phyloP scores from a whole-genome alignment of 805 yeast species.

The Clavispora santaluciae region DNA sequence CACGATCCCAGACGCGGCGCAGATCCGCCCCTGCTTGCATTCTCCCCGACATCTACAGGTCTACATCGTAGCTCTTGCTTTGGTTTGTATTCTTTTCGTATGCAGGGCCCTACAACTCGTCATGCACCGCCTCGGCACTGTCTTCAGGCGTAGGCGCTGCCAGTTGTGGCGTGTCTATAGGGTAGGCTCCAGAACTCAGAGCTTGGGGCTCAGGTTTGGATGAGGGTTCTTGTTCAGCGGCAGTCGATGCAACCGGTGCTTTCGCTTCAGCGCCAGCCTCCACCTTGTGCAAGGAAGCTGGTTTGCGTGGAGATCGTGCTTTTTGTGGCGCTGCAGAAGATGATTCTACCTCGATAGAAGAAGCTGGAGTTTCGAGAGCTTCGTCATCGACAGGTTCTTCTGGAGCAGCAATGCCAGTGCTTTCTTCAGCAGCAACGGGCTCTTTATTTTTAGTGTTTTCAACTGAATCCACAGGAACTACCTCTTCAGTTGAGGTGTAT shows the following conservation, averaged over 20 bases:
- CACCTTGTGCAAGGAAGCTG: neutral
- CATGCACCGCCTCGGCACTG: conserved; percentile 2
- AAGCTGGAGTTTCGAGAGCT: neutral
- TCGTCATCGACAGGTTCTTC: neutral
- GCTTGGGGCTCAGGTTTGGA: neutral
- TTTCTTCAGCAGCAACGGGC: no score
- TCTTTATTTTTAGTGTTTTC: no score
- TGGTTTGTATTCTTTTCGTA: neutral
- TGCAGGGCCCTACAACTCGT: conserved; percentile 3
- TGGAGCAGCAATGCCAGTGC: no score
- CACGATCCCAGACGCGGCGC: no score
- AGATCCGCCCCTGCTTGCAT: no score
- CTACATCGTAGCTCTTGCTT: no score
- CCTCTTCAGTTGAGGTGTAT: no score
- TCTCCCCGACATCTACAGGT: no score
- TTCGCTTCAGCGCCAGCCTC: neutral
- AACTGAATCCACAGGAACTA: no score
- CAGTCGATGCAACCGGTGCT: neutral
- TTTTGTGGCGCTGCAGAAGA: neutral
- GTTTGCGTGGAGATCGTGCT: neutral
- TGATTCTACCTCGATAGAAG: neutral
- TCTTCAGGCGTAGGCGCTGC: neutral
- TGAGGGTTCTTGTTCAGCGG: neutral
- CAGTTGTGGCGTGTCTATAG: neutral
- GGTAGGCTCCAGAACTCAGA: neutral